Evolutionary conservation across 176 grass and related monocot species (phyloP), one percentile per base, ranked within the genome.

Genomic region (Musa beccarii): DNA sequence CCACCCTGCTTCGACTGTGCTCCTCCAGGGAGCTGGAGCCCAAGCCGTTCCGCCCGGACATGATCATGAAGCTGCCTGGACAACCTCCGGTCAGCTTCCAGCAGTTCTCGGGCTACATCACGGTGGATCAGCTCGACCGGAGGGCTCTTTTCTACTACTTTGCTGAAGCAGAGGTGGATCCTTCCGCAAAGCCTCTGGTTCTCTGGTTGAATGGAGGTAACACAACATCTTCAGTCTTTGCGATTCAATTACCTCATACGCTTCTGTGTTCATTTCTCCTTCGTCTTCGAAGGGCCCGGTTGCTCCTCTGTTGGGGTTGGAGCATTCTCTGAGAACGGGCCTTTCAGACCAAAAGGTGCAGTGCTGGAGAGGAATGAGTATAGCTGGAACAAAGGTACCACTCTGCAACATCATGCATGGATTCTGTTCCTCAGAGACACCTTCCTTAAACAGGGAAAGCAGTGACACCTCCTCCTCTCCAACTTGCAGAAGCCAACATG

Each of bases 121-220:
- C 80, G 25, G 90, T 98, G 76, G 88, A 93, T 69, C 68, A 83
- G 26, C 59, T 62, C 71, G 83, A 74, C 70, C 83, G 81, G n/a
- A 88, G 90, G 76, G 86, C 85, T 57, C 86, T 98, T 68, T 93
- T 98, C 82, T 97, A 97, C 83, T 97, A 97, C 81, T 98, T 98
- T 76, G 88, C 87, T 9, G 90, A 98, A 82, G 88, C 90, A 6
- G 89, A 88, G 89, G 61, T 88, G 63, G 86, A 93, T 83, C 84
- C 94, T 24, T 74, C 84, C 11, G 76, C 90, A 50, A 97, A 93
- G 77, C 90, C 94, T 51, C 94, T 97, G 10, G 87, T 97, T 72
- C 94, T 97, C 86, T 97, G 93, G 94, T 79, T 97, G 61, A 97
- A 97, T 62, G 94, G 94, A 97, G 94, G 93, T 97, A 85, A 80